A percentile compares a stretch with the other conserved stretches of the same genome.
phyloP scores from a whole-genome alignment of 2,329 filamentous ascomycete genomes.

The Cercospora citrullina region DNA sequence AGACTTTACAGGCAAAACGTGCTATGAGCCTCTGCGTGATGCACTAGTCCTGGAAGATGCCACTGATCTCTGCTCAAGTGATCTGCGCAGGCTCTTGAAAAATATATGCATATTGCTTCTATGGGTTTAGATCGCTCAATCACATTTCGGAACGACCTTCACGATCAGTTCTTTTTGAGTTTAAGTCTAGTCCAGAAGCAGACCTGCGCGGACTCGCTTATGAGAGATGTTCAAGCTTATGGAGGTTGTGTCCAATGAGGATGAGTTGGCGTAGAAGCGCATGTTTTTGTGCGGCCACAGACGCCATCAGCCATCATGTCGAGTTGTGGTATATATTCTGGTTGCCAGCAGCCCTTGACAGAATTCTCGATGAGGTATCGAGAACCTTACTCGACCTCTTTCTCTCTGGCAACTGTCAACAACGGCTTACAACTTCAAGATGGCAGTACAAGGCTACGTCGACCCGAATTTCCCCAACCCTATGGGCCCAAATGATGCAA shows the following conservation, averaged over 20 bases:
- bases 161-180: background rate
- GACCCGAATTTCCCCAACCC: constrained; percentile 57
- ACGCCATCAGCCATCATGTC: background rate
- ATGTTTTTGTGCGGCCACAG: background rate
- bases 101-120: background rate
- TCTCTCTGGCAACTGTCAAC: background rate
- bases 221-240: background rate
- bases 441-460: constrained; percentile 43
- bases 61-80: background rate
- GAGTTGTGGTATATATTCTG: background rate
- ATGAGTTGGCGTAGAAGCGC: background rate
- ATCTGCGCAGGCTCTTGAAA: background rate
- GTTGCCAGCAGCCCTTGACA: background rate
- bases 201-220: background rate
- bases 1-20: background rate
- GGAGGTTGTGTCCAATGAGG: background rate
- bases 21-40: background rate
- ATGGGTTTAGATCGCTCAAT: background rate
- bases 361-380: background rate
- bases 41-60: too few species aligned
- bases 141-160: background rate
- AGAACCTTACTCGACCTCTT: background rate
- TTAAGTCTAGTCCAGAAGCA: background rate
- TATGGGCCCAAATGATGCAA: constrained; percentile 48
- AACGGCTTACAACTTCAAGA: background rate